phyloP scores from a whole-genome alignment of 257 asterid genomes.

The Fraxinus quadrangulata region DNA sequence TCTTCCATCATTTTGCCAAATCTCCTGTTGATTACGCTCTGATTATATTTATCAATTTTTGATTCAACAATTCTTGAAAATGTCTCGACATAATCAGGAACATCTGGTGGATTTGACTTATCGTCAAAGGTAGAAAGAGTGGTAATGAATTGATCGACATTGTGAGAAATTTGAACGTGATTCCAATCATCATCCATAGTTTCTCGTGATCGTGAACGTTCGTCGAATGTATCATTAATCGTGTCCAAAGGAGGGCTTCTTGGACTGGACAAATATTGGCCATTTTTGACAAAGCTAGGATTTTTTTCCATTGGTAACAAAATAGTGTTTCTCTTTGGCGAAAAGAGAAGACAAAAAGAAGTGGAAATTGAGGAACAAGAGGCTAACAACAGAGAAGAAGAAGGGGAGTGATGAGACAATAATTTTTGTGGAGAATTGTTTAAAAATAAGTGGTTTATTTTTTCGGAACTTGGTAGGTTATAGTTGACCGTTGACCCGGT shows the following conservation, averaged over 20 bases:
- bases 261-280: slow-evolving; percentile 11
- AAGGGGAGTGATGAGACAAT: slow-evolving; percentile 1
- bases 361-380: slow-evolving; percentile 7
- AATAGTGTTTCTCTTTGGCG: background rate
- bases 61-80: slow-evolving; percentile 52
- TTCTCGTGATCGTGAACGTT: slow-evolving; percentile 9
- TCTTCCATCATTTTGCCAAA: slow-evolving; percentile 47
- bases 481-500: slow-evolving; percentile 32
- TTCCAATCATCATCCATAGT: slow-evolving; percentile 1
- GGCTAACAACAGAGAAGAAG: slow-evolving; percentile 16
- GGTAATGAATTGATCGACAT: slow-evolving; percentile 48
- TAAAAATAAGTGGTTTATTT: background rate
- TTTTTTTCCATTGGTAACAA: slow-evolving; percentile 40
- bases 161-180: slow-evolving; percentile 25
- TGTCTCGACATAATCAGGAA: slow-evolving; percentile 50
- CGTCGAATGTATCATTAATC: background rate
- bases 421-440: background rate
- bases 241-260: slow-evolving; percentile 21
- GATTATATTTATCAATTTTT: slow-evolving; percentile 36
- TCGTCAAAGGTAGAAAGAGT: slow-evolving; percentile 37
- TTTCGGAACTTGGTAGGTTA: slow-evolving; percentile 35
- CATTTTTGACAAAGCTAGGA: slow-evolving; percentile 31
- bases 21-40: slow-evolving; percentile 27
- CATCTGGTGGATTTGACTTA: slow-evolving; percentile 40
- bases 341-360: background rate